Evolutionary conservation across 331 rosid species (phyloP).

Genomic region (Acacia concinna): DNA sequence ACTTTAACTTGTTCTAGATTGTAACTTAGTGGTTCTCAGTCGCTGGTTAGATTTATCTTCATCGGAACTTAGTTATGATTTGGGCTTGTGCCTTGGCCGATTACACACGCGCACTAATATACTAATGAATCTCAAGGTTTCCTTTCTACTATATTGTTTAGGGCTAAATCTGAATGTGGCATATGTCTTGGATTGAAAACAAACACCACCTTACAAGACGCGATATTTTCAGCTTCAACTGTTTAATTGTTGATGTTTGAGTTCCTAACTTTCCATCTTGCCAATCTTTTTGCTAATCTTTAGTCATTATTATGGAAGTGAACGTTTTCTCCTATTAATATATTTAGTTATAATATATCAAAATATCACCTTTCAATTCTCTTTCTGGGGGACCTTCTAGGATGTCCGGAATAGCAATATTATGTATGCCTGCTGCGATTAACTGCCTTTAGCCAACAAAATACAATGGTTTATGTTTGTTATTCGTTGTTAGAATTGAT

Average conservation of each 20-base stretch:
- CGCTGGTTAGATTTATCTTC: background rate
- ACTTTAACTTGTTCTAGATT: background rate
- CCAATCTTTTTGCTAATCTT: conserved; percentile 30
- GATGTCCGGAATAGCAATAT: conserved; percentile 16
- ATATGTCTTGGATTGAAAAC: conserved; percentile 16
- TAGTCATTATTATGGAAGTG: conserved; percentile 14
- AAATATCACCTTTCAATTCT: conserved; percentile 13
- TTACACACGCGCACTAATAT: background rate
- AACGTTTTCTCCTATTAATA: conserved; percentile 16
- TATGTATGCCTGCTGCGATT: background rate
- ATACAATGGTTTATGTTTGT: background rate
- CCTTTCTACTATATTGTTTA: conserved; percentile 16
- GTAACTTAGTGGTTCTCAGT: background rate
- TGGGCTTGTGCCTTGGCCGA: background rate
- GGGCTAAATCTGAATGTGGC: conserved; percentile 17
- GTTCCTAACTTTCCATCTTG: conserved; percentile 9
- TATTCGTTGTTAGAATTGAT: conserved; percentile 10
- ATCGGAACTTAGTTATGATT: background rate
- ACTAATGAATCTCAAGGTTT: conserved; percentile 1
- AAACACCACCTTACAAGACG: background rate
- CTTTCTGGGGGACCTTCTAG: background rate
- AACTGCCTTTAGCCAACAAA: background rate
- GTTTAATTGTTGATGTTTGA: conserved; percentile 10
- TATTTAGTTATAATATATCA: background rate
- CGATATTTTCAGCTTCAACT: conserved; percentile 11